phyloP scores from a whole-genome alignment of 495 filamentous ascomycete genomes.

The Penicillium nucicola region DNA sequence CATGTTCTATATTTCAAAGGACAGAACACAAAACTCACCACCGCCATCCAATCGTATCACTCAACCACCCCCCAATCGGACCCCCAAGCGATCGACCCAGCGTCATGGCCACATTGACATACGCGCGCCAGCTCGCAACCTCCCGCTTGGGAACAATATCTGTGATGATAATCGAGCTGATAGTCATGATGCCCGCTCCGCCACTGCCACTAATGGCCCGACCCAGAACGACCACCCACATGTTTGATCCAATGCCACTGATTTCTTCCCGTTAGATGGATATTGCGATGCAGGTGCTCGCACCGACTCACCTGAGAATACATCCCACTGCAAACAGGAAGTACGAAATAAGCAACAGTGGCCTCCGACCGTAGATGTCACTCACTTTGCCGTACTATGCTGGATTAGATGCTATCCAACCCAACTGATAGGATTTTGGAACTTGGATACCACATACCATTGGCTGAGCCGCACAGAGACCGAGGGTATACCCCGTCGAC shows the following conservation, averaged over 20 bases:
- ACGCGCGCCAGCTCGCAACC: conserved; percentile 63
- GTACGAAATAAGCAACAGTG: conserved; percentile 38
- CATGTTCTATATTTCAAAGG: too few relatives aligned
- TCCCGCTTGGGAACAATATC: conserved; percentile 66
- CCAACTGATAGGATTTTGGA: too few relatives aligned
- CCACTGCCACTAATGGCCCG: conserved; percentile 58
- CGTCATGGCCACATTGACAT: conserved; percentile 62
- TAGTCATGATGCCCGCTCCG: conserved; percentile 53
- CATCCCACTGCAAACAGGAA: conserved; percentile 42
- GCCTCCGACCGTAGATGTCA: conserved; percentile 46
- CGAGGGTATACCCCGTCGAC: conserved; percentile 61
- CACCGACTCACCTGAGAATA: conserved; percentile 30
- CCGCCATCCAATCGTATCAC: conserved; percentile 65
- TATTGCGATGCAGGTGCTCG: too few relatives aligned
- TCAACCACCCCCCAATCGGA: conserved; percentile 60
- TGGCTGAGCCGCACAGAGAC: conserved; percentile 56
- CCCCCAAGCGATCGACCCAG: conserved; percentile 63
- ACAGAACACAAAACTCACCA: conserved; percentile 46
- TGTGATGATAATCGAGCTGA: conserved; percentile 62
- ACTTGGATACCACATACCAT: conserved; percentile 45
- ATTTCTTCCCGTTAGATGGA: too few relatives aligned
- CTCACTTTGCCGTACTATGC: conserved; percentile 44
- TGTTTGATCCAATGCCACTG: conserved; percentile 49
- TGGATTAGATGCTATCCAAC: background rate
- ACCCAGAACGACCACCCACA: conserved; percentile 55